phyloP scores from a whole-genome alignment of 108 stramenopile species.

The Cylindrotheca fusiformis region DNA sequence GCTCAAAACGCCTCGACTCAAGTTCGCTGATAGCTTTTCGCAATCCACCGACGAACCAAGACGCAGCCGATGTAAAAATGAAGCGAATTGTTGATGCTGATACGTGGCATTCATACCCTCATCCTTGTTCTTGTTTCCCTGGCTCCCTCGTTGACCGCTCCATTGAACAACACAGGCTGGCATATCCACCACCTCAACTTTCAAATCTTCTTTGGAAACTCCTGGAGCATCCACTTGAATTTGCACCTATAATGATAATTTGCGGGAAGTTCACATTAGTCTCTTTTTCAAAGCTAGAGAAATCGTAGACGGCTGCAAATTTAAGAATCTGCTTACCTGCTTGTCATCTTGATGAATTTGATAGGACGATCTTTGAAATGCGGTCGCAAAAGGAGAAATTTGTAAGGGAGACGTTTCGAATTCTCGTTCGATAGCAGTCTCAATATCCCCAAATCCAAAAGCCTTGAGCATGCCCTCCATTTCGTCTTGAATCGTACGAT shows the following conservation, averaged over 20 bases:
- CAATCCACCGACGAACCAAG: slow-evolving; percentile 23
- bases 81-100: neutral
- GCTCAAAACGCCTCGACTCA: slow-evolving; percentile 9
- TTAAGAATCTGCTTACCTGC: too few species aligned
- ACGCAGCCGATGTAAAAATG: slow-evolving; percentile 7
- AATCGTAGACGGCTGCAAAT: too few species aligned
- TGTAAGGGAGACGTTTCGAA: neutral
- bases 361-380: neutral
- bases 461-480: too few species aligned
- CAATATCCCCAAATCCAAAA: too few species aligned
- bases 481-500: too few species aligned
- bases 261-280: too few species aligned
- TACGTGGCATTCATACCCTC: neutral
- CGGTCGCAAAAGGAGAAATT: neutral
- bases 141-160: slow-evolving; percentile 5
- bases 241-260: too few species aligned
- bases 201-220: slow-evolving; percentile 7
- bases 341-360: slow-evolving; percentile 14
- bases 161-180: slow-evolving; percentile 23
- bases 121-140: neutral
- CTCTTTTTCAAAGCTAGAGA: too few species aligned
- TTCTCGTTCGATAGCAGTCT: neutral
- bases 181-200: slow-evolving; percentile 8
- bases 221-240: slow-evolving; percentile 18
- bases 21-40: slow-evolving; percentile 11